A percentile compares a stretch with the other conserved stretches of the same genome.
These are phyloP conservation scores for Fraxinus albicans DNA, from an alignment of 305 asterid genomes.

Conservation along the genomic window DNA sequence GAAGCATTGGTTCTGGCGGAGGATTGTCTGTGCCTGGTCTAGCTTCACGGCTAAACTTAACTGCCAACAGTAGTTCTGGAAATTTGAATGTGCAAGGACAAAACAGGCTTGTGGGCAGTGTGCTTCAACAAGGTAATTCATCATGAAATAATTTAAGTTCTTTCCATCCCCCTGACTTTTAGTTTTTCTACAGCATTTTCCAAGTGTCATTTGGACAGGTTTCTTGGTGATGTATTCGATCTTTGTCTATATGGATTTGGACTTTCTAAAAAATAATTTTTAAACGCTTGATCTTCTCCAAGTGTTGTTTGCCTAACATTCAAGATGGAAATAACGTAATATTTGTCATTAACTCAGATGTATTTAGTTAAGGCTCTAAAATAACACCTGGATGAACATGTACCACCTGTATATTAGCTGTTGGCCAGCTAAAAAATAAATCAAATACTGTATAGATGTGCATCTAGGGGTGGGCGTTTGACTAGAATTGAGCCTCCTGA, in stretches of 20 bases:
- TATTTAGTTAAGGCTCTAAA: neutral
- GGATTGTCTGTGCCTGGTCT: constrained; percentile 87
- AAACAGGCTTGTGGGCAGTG: constrained; percentile 78
- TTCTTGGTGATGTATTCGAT: neutral
- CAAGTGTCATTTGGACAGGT: constrained; percentile 3
- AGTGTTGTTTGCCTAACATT: constrained; percentile 6
- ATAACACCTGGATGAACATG: neutral
- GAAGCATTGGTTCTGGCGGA: constrained; percentile 89
- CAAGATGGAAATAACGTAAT: constrained; percentile 6
- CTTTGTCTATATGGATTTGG: neutral
- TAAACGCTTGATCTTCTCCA: constrained; percentile 14
- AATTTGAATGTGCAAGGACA: constrained; percentile 81
- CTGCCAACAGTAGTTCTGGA: constrained; percentile 73
- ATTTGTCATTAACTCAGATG: neutral
- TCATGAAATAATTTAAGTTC: constrained; percentile 12
- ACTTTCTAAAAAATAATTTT: neutral
- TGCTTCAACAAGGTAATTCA: constrained; percentile 88
- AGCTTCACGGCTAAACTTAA: constrained; percentile 73
- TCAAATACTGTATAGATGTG: neutral
- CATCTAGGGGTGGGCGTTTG: neutral
- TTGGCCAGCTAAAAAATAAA: constrained; percentile 8
- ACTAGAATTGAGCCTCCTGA: neutral
- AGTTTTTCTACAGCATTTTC: constrained; percentile 9
- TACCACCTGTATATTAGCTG: constrained; percentile 14
- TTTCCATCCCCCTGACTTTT: constrained; percentile 15